Evolutionary conservation across 768 basidiomycete genomes (phyloP).

Genomic region (Hygrophorus pudorinus): DNA sequence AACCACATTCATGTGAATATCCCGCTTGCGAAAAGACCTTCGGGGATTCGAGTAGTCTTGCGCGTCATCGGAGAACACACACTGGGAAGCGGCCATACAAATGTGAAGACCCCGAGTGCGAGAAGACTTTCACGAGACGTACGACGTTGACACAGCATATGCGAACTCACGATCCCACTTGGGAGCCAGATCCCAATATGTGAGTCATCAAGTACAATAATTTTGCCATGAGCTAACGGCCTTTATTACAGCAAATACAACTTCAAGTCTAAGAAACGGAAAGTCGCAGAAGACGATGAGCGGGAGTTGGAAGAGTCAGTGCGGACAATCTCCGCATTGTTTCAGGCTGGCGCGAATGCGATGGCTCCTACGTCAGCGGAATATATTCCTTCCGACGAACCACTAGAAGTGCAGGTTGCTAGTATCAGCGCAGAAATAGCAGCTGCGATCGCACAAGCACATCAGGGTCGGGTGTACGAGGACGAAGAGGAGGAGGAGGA

Average conservation of each 20-base stretch:
- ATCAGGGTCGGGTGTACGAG: slow-evolving; percentile 42
- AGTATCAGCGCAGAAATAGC: slow-evolving; percentile 75
- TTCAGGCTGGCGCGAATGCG: slow-evolving; percentile 36
- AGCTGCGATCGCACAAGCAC: slow-evolving; percentile 68
- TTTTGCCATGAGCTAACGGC: slow-evolving; percentile 11
- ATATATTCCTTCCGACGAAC: slow-evolving; percentile 28
- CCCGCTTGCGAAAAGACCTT: slow-evolving; percentile 82
- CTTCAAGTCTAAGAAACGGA: slow-evolving; percentile 65
- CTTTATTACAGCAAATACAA: slow-evolving; percentile 51
- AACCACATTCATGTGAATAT: slow-evolving; percentile 86
- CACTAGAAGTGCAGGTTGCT: slow-evolving; percentile 57
- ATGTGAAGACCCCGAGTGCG: slow-evolving; percentile 73
- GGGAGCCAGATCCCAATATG: slow-evolving; percentile 81
- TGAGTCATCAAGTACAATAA: slow-evolving; percentile 26
- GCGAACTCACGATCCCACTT: slow-evolving; percentile 77
- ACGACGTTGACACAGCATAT: slow-evolving; percentile 82
- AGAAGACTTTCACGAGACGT: slow-evolving; percentile 81
- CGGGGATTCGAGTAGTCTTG: slow-evolving; percentile 85
- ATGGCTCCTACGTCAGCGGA: slow-evolving; percentile 18
- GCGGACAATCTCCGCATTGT: slow-evolving; percentile 62
- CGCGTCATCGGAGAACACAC: slow-evolving; percentile 84
- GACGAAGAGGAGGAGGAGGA: slow-evolving; percentile 44
- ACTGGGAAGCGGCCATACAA: slow-evolving; percentile 82
- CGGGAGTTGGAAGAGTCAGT: slow-evolving; percentile 62
- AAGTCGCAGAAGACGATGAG: slow-evolving; percentile 45